A percentile compares a stretch with the other conserved stretches of the same genome.
Conservation (phyloP, 306 rosid species). For the Cicer judaicum region DNA sequence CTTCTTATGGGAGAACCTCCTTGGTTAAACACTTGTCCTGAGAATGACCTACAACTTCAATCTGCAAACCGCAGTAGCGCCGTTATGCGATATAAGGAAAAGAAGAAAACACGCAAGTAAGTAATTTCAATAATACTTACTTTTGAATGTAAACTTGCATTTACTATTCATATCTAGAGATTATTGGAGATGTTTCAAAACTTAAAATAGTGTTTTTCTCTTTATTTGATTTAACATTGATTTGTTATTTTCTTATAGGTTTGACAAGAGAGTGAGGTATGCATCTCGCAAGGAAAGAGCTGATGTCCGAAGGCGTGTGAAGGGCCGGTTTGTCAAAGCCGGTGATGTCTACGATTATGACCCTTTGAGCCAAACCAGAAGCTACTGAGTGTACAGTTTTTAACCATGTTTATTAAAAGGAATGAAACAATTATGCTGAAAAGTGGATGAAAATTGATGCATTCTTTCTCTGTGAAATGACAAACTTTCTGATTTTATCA, state of each 20-base stretch:
- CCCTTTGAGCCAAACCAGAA: constrained; percentile 84
- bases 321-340: constrained; percentile 96
- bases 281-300: constrained; percentile 97
- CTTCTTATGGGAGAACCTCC: constrained; percentile 95
- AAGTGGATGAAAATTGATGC: constrained; percentile 51
- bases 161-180: too few relatives aligned
- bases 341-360: constrained; percentile 93
- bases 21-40: constrained; percentile 75
- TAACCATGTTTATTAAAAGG: constrained; percentile 58
- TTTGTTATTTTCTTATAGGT: constrained; percentile 54
- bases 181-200: not conserved
- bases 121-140: constrained; percentile 33
- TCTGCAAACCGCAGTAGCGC: constrained; percentile 85
- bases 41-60: constrained; percentile 66
- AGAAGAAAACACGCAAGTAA: constrained; percentile 90
- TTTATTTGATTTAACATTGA: constrained; percentile 15
- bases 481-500: constrained; percentile 64
- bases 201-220: constrained; percentile 9
- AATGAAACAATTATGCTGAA: constrained; percentile 52
- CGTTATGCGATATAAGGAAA: constrained; percentile 97
- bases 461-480: constrained; percentile 53
- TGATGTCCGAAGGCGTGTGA: constrained; percentile 86
- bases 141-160: not conserved
- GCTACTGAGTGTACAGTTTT: constrained; percentile 77
- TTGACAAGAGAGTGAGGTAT: constrained; percentile 86